phyloP scores from a whole-genome alignment of 495 filamentous ascomycete genomes.

The Staphylotrichum tortipilum region DNA sequence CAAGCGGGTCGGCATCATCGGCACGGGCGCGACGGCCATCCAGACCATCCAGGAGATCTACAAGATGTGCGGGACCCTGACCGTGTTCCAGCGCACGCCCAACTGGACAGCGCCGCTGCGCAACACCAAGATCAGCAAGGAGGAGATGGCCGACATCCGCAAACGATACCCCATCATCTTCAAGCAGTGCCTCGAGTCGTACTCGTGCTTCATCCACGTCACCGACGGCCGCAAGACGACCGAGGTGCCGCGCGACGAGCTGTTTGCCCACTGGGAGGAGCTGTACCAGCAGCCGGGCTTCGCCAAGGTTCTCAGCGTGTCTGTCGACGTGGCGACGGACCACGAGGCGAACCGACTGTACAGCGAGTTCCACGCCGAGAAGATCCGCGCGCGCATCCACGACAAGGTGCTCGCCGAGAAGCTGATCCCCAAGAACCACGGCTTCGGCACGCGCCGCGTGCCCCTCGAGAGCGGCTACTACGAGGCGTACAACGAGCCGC shows the following conservation, averaged over 20 bases:
- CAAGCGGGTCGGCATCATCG: slow-evolving; percentile 43
- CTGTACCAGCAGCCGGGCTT: slow-evolving; percentile 45
- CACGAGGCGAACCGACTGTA: slow-evolving; percentile 38
- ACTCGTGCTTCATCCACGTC: slow-evolving; percentile 40
- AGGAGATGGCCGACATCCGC: slow-evolving; percentile 37
- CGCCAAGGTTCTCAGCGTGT: slow-evolving; percentile 42
- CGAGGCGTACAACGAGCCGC: slow-evolving; percentile 40
- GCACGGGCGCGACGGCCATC: slow-evolving; percentile 46
- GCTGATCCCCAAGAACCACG: slow-evolving; percentile 40
- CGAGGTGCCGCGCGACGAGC: slow-evolving; percentile 41
- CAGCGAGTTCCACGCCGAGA: slow-evolving; percentile 36
- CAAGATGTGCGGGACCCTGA: slow-evolving; percentile 36
- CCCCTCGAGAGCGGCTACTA: slow-evolving; percentile 46
- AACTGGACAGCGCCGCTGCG: slow-evolving; percentile 48
- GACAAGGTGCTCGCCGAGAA: slow-evolving; percentile 38
- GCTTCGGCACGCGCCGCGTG: slow-evolving; percentile 43
- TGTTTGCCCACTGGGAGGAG: slow-evolving; percentile 38
- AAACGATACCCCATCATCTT: slow-evolving; percentile 39
- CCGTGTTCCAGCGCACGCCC: slow-evolving; percentile 42
- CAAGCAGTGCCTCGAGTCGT: slow-evolving; percentile 35
- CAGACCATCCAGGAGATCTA: slow-evolving; percentile 42
- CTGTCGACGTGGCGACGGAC: slow-evolving; percentile 42
- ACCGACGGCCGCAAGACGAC: slow-evolving; percentile 33
- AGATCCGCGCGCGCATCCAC: slow-evolving; percentile 36
- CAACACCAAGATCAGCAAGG: slow-evolving; percentile 25